Evolutionary conservation across 116 monocot genomes (phyloP).

Genomic region (Posidonia oceanica): DNA sequence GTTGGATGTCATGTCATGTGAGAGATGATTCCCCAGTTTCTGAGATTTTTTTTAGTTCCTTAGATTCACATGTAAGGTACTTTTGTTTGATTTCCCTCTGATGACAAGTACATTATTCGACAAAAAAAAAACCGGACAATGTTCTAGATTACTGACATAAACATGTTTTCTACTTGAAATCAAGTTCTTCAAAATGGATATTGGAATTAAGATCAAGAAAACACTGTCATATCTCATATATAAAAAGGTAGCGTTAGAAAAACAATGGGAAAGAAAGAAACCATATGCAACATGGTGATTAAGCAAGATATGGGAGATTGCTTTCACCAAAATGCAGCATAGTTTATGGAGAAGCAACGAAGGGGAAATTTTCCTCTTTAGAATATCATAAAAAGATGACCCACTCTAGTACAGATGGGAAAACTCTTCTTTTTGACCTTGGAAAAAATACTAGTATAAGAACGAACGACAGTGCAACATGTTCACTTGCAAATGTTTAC

Average conservation of each 20-base stretch:
- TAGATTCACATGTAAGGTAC: conserved; percentile 1
- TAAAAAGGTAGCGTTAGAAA: neutral
- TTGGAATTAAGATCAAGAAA: neutral
- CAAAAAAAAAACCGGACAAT: neutral
- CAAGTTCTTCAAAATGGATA: neutral
- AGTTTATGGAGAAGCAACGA: neutral
- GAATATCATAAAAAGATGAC: neutral
- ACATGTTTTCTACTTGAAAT: neutral
- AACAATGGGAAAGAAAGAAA: neutral
- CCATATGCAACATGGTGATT: neutral
- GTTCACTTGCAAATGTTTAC: no score
- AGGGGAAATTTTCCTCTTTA: neutral
- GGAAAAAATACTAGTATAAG: no score
- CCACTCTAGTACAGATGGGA: no score
- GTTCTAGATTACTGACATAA: neutral
- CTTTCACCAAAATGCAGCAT: neutral
- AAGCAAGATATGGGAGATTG: neutral
- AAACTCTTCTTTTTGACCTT: no score
- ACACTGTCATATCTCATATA: neutral
- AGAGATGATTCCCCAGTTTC: neutral
- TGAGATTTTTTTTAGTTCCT: neutral
- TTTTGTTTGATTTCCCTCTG: neutral
- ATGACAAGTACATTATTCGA: neutral
- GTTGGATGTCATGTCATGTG: conserved; percentile 49
- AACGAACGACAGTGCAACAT: no score